Evolutionary conservation across 2,329 filamentous ascomycete genomes (phyloP).

Genomic region (Trichoderma sp.): DNA sequence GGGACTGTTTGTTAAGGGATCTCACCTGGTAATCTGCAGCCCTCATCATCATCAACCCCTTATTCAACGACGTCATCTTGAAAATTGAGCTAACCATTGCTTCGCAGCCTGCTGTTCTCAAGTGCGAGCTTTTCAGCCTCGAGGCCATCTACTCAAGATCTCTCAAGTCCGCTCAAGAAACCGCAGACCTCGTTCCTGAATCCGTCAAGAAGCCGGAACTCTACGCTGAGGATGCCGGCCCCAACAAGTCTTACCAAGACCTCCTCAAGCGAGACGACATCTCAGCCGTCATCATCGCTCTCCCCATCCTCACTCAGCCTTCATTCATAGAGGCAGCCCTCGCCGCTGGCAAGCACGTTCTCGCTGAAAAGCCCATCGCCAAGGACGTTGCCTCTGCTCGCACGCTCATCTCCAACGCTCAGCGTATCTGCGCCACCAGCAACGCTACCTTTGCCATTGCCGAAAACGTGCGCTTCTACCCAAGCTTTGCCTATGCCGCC

Average conservation of each 20-base stretch:
- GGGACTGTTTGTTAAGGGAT: constrained; percentile 64
- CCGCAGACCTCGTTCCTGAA: constrained; percentile 46
- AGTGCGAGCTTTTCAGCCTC: constrained; percentile 54
- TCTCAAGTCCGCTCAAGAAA: constrained; percentile 57
- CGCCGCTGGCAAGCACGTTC: constrained; percentile 69
- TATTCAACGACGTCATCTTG: not conserved
- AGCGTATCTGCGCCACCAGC: constrained; percentile 35
- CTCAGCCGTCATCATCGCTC: constrained; percentile 58
- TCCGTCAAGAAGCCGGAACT: constrained; percentile 46
- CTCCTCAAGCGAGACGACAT: constrained; percentile 60
- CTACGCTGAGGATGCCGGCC: constrained; percentile 60
- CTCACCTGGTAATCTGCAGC: constrained; percentile 54
- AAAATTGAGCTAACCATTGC: constrained; percentile 1
- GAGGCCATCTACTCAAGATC: constrained; percentile 70
- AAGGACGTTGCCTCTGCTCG: constrained; percentile 56
- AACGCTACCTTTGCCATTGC: constrained; percentile 61
- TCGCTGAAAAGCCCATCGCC: constrained; percentile 71
- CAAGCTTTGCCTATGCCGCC: constrained; percentile 58
- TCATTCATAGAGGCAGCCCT: constrained; percentile 61
- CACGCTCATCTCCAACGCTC: constrained; percentile 46
- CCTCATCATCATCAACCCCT: not conserved
- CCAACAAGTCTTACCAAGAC: constrained; percentile 53
- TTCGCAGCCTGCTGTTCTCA: constrained; percentile 60
- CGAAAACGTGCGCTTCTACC: constrained; percentile 72
- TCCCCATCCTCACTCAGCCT: constrained; percentile 67